These are phyloP conservation scores for Vitis rotundifolia DNA, from an alignment of 164 flowering plant species.

Conservation along the genomic window DNA sequence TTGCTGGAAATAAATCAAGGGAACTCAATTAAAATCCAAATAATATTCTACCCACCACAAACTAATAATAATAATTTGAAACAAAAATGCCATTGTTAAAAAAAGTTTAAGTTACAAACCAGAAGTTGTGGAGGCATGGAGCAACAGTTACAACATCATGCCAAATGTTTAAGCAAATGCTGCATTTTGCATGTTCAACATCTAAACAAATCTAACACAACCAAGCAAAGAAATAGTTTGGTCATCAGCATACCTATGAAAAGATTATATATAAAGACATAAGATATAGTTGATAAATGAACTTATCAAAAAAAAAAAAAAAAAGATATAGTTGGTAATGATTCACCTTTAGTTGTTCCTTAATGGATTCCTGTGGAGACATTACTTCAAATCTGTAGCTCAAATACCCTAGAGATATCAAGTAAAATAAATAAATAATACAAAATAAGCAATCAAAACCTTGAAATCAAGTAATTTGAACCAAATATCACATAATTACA, in stretches of 20 bases:
- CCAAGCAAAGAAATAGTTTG: conserved; percentile 1
- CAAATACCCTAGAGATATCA: conserved; percentile 42
- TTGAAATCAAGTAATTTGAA: no score
- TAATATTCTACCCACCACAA: neutral
- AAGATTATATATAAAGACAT: neutral
- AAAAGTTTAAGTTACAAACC: conserved; percentile 42
- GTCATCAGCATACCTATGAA: neutral
- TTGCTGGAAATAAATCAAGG: conserved; percentile 50
- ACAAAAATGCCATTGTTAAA: neutral
- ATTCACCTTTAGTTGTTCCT: conserved; percentile 54
- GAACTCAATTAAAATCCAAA: neutral
- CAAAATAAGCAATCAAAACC: no score
- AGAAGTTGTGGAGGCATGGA: conserved; percentile 70
- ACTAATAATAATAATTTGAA: neutral
- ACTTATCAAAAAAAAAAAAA: no score
- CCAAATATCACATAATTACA: no score
- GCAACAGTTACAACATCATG: conserved; percentile 84
- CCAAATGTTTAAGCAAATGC: conserved; percentile 91
- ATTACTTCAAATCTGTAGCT: conserved; percentile 56
- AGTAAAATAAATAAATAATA: conserved; percentile 1
- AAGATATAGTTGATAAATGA: neutral
- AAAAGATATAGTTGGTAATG: neutral
- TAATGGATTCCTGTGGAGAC: conserved; percentile 33
- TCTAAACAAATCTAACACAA: conserved; percentile 60
- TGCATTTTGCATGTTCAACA: conserved; percentile 78